Base-by-base conservation (phyloP, 805 yeast genomes). In the Vanderwaltozyma tropicalis region DNA sequence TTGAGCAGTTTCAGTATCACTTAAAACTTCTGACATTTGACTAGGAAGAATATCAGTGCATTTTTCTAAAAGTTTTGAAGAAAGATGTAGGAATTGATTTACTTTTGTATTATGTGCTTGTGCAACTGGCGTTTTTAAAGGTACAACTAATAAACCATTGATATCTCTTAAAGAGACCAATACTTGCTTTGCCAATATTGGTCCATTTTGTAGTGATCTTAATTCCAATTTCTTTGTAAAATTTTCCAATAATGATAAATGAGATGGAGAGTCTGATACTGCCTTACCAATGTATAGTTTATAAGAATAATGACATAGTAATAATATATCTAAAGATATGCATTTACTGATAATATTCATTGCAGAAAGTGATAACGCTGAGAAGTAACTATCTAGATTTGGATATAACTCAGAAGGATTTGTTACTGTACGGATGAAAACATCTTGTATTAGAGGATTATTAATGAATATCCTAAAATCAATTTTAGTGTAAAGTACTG, bases 391-490 rank as follows among this genome's bases (percentile, higher is more conserved):
- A 5, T 55, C 57, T 17, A 57, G 32, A 10, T 53, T 59, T 8
- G 60, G 58, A 35, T 50, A 57, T 43, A 57, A 21, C 30, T 37
- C 39, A 32, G 47, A 10, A 41, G 68, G 54, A 32, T 53, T 41
- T 36, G 66, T 40, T 42, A 62, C 41, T 42, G 65, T 40, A 30
- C 48, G 34, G 40, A 52, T 51, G 38, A 54, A 61, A 49, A 53
- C 53, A 43, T 52, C 61, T 52, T 45, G 63, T 31, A 40, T 53
- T 39, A 48, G 49, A 20, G 49, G 69, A 57, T 37, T 62, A 52
- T 51, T 71, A 65, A 34, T 66, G 55, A 31, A 64, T 0, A 67
- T 66, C 48, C 80, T 60, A 2, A 74, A 63, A 46, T 74, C 80
- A 37, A 74, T 62, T 47, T 67, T 66, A 4, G 67, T 59, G 16